phyloP scores from a whole-genome alignment of 495 filamentous ascomycete genomes.

The Patellaria atrata region DNA sequence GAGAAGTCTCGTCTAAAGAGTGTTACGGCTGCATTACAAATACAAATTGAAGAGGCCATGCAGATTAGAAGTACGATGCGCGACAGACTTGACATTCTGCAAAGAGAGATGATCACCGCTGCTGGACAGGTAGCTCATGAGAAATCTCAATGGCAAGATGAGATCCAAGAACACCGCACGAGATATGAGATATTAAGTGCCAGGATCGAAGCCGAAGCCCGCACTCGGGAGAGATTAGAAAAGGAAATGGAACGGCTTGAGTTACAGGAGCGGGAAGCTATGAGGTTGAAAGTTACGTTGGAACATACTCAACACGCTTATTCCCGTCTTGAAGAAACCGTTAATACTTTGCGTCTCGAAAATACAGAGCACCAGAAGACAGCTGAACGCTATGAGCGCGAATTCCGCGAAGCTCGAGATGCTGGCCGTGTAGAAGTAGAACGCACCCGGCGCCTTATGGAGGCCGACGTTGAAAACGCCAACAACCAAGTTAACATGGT shows the following conservation, averaged over 20 bases:
- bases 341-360: slow-evolving; percentile 51
- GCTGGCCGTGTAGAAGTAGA: slow-evolving; percentile 61
- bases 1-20: slow-evolving; percentile 41
- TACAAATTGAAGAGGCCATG: slow-evolving; percentile 74
- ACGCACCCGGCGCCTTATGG: slow-evolving; percentile 59
- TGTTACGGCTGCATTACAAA: slow-evolving; percentile 50
- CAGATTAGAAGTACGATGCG: slow-evolving; percentile 63
- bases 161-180: slow-evolving; percentile 57
- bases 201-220: slow-evolving; percentile 58
- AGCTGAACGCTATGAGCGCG: slow-evolving; percentile 59
- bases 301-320: slow-evolving; percentile 43
- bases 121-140: slow-evolving; percentile 64
- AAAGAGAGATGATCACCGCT: slow-evolving; percentile 70
- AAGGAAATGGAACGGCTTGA: slow-evolving; percentile 63
- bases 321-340: slow-evolving; percentile 45
- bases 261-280: slow-evolving; percentile 55
- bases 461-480: slow-evolving; percentile 64
- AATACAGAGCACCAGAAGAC: slow-evolving; percentile 46
- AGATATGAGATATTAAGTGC: slow-evolving; percentile 68
- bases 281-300: slow-evolving; percentile 36
- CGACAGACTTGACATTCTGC: slow-evolving; percentile 63
- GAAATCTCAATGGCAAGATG: slow-evolving; percentile 57
- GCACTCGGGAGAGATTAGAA: slow-evolving; percentile 65
- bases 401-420: slow-evolving; percentile 70
- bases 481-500: slow-evolving; percentile 72